A percentile compares a stretch with the other conserved stretches of the same genome.
Conservation (phyloP, 148 eudicot genomes). For the Amaranthus hypochondriacus region DNA sequence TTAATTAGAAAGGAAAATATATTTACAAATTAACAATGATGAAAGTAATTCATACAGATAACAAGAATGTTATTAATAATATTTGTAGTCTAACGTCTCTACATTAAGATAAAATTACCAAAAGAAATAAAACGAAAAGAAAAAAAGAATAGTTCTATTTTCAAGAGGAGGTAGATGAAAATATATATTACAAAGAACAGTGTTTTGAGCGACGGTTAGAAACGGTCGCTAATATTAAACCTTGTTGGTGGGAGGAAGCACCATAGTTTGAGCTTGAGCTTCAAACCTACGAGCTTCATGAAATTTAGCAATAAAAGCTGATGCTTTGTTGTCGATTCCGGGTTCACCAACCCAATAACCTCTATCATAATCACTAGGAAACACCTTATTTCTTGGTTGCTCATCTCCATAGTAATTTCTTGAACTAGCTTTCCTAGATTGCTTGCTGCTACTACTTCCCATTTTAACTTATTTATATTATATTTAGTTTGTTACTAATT, state of each 20-base stretch:
- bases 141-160: slow-evolving; percentile 5
- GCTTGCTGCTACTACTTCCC: slow-evolving; percentile 1
- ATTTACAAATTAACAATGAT: no score
- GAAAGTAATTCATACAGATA: not conserved
- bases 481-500: not conserved
- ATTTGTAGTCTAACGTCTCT: not conserved
- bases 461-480: not conserved
- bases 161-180: not conserved
- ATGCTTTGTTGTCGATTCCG: slow-evolving; percentile 40
- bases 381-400: slow-evolving; percentile 36
- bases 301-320: slow-evolving; percentile 34
- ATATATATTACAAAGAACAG: not conserved
- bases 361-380: slow-evolving; percentile 60
- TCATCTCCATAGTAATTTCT: slow-evolving; percentile 29
- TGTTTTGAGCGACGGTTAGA: not conserved
- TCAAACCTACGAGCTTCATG: slow-evolving; percentile 35
- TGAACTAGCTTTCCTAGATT: not conserved
- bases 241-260: slow-evolving; percentile 8
- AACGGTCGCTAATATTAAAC: no score
- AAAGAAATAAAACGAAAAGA: not conserved
- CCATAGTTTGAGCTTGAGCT: slow-evolving; percentile 30
- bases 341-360: slow-evolving; percentile 53
- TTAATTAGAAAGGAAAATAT: no score
- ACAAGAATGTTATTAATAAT: not conserved
- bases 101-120: not conserved